Evolutionary conservation across 495 filamentous ascomycete genomes (phyloP).

Genomic region (Penicillium silybi): DNA sequence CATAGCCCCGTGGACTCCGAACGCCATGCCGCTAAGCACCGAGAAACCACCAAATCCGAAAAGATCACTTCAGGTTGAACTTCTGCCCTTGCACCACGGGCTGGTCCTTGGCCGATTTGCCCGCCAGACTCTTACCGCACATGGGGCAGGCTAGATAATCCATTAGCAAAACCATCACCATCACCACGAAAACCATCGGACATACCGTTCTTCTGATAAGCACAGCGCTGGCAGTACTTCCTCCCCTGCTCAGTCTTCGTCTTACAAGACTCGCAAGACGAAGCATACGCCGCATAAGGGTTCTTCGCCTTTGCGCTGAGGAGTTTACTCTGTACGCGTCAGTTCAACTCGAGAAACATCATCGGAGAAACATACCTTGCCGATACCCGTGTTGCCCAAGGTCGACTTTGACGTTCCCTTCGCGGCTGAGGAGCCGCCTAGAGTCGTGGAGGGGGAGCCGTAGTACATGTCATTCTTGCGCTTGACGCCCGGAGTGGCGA

Average conservation of each 20-base stretch:
- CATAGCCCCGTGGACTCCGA: slow-evolving; percentile 3
- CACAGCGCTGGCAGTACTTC: slow-evolving; percentile 62
- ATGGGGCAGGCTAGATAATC: slow-evolving; percentile 53
- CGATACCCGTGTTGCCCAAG: slow-evolving; percentile 36
- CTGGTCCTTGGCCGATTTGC: slow-evolving; percentile 45
- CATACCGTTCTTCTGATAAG: slow-evolving; percentile 61
- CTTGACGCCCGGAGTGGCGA: slow-evolving; percentile 67
- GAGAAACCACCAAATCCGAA: background rate
- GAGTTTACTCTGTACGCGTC: slow-evolving; percentile 55
- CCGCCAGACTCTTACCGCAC: slow-evolving; percentile 57
- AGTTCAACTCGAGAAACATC: background rate
- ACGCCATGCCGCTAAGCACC: slow-evolving; percentile 19
- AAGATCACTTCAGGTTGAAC: slow-evolving; percentile 57
- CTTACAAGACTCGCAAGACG: slow-evolving; percentile 58
- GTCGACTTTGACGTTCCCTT: slow-evolving; percentile 47
- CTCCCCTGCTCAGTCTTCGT: slow-evolving; percentile 61
- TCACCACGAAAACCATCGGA: slow-evolving; percentile 2
- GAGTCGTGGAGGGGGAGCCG: slow-evolving; percentile 57
- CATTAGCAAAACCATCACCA: slow-evolving; percentile 12
- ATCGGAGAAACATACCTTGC: slow-evolving; percentile 25
- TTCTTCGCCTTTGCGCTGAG: slow-evolving; percentile 65
- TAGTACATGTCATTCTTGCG: slow-evolving; percentile 70
- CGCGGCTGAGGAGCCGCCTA: slow-evolving; percentile 37
- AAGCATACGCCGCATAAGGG: slow-evolving; percentile 64
- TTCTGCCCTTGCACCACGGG: slow-evolving; percentile 61